Evolutionary conservation across 2,329 filamentous ascomycete species (phyloP), one percentile per base, ranked within the genome.

Genomic region (Tympanopsis confertula): DNA sequence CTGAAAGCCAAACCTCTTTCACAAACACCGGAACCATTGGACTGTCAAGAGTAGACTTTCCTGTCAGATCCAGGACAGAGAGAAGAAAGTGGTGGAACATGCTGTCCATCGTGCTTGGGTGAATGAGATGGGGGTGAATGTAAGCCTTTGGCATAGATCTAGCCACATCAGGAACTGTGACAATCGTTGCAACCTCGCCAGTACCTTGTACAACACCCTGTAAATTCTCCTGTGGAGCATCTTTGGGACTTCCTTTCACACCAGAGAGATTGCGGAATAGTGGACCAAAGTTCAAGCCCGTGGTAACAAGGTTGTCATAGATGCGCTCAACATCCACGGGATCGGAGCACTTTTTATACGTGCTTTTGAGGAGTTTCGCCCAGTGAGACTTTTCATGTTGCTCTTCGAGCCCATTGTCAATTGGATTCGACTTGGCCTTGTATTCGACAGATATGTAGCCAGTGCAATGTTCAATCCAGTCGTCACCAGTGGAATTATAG

Each of bases 391-490:
- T 35, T 37, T 52, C 48, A 19, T 42, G 44, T 20, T 41, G 41
- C 5, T n/a, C 42, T 38, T 52, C 49, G n/a, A 42, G 39, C 7
- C 48, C 47, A 14, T 38, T 37, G 29, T 49, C 50, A 19, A 50
- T 44, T 12, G 39, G 38, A 18, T 42, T 41, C 2, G 39, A 20
- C 18, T 41, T 40, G 5, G 38, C 35, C n/a, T 40, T 32, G 18
- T 42, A 40, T 20, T 57, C 50, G 5, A 50, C 40, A 4, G 59
- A 53, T 7, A 76, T 57, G 3, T 71, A 54, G n/a, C 70, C 70
- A 36, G 64, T 59, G 48, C 72, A 77, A 46, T 79, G 68, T 46
- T 78, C 69, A 1, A 65, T 65, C 74, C 74, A 78, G 10, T 68
- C 66, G 29, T 68, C 59, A 12, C 53, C 60, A 13, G 61, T 58